These are phyloP conservation scores for Talaromyces piceae DNA, from an alignment of 2,329 filamentous ascomycete species.

Conservation along the genomic window DNA sequence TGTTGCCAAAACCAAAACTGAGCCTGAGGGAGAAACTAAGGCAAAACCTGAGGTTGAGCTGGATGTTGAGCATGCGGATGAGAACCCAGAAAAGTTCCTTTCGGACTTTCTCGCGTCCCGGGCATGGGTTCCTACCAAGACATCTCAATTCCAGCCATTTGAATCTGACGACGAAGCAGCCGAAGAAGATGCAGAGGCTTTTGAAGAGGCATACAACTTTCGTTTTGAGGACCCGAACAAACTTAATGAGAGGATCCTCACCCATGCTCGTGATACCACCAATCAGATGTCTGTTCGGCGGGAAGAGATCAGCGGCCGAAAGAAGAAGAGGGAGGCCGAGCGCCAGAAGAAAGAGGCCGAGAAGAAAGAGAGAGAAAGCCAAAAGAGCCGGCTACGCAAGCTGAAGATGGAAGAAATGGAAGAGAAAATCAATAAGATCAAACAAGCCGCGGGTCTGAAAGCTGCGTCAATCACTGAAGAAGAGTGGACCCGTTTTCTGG, in stretches of 20 bases:
- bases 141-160: conserved; percentile 66
- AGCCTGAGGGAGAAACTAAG: conserved; percentile 10
- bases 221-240: conserved; percentile 88
- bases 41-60: conserved; percentile 47
- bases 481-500: conserved; percentile 76
- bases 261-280: conserved; percentile 81
- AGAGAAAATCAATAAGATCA: conserved; percentile 78
- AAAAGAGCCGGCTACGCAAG: conserved; percentile 75
- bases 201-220: conserved; percentile 90
- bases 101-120: conserved; percentile 90
- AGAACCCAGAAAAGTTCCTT: conserved; percentile 85
- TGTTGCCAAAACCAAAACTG: conserved; percentile 56
- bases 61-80: conserved; percentile 69
- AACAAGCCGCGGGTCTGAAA: conserved; percentile 73
- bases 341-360: conserved; percentile 69
- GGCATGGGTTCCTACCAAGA: conserved; percentile 71
- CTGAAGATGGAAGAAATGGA: conserved; percentile 88
- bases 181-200: conserved; percentile 69
- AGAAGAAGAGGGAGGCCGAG: conserved; percentile 72
- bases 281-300: conserved; percentile 76
- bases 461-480: conserved; percentile 63
- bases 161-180: conserved; percentile 85
- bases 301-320: conserved; percentile 69
- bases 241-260: conserved; percentile 78
- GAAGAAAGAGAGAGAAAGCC: conserved; percentile 66